These are phyloP conservation scores for Cryptococcus sp. DNA, from an alignment of 1,284 basidiomycete species.

Conservation along the genomic window DNA sequence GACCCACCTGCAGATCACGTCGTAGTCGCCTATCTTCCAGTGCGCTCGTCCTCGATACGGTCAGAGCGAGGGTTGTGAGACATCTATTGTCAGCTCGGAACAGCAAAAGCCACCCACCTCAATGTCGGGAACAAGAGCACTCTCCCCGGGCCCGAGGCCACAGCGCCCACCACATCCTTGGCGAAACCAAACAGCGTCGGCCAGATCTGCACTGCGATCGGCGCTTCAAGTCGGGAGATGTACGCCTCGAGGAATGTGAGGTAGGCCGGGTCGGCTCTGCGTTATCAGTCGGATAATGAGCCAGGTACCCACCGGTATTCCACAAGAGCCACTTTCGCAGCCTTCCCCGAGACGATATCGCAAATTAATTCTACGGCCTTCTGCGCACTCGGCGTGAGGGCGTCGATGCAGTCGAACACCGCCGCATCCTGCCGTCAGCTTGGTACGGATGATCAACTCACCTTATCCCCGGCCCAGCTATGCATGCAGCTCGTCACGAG, in stretches of 20 bases:
- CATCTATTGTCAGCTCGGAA: slow-evolving; percentile 59
- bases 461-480: slow-evolving; percentile 37
- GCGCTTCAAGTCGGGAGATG: slow-evolving; percentile 78
- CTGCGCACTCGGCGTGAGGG: slow-evolving; percentile 81
- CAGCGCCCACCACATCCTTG: slow-evolving; percentile 69
- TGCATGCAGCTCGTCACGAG: slow-evolving; percentile 64
- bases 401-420: slow-evolving; percentile 80
- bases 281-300: slow-evolving; percentile 54
- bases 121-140: slow-evolving; percentile 69
- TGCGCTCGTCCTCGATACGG: slow-evolving; percentile 77
- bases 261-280: slow-evolving; percentile 49
- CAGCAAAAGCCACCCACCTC: slow-evolving; percentile 58
- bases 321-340: slow-evolving; percentile 6
- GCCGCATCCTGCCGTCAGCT: slow-evolving; percentile 47
- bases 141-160: slow-evolving; percentile 62
- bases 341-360: slow-evolving; percentile 58
- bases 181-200: slow-evolving; percentile 72
- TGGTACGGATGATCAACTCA: slow-evolving; percentile 12
- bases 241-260: slow-evolving; percentile 80
- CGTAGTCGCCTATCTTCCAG: slow-evolving; percentile 84
- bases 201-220: slow-evolving; percentile 91
- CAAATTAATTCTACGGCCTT: slow-evolving; percentile 86
- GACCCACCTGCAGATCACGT: slow-evolving; percentile 77
- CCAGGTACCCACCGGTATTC: slow-evolving; percentile 20
- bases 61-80: slow-evolving; percentile 75